A percentile compares a stretch with the other conserved stretches of the same genome.
Conservation (phyloP, 371 early-diverging fungal species). For the Batkoa obscura region DNA sequence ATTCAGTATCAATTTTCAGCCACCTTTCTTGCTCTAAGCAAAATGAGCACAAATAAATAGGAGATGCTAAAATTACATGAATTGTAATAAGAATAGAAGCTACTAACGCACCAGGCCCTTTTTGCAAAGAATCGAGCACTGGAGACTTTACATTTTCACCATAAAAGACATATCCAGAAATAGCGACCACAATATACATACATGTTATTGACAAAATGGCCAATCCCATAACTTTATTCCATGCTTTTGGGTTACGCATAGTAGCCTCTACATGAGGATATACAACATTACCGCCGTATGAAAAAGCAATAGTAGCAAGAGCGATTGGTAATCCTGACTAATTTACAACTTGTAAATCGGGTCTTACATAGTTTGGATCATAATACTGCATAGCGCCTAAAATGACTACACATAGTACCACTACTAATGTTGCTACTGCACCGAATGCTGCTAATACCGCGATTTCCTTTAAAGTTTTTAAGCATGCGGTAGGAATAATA, state of each 20-base stretch:
- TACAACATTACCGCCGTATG: conserved; percentile 60
- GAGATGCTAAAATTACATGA: conserved; percentile 68
- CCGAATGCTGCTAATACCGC: conserved; percentile 34
- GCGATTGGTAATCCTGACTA: conserved; percentile 34
- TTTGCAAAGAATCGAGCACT: conserved; percentile 46
- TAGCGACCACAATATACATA: conserved; percentile 55
- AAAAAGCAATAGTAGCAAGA: conserved; percentile 42
- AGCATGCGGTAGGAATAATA: conserved; percentile 40
- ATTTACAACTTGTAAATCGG: conserved; percentile 12
- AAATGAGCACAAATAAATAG: conserved; percentile 59
- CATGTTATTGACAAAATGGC: conserved; percentile 46
- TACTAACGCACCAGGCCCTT: conserved; percentile 36
- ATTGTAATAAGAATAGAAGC: conserved; percentile 47
- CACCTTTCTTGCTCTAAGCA: conserved; percentile 48
- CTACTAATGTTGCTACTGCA: conserved; percentile 25
- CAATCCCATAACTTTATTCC: conserved; percentile 39
- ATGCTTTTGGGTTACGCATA: conserved; percentile 54
- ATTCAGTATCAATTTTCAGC: conserved; percentile 13
- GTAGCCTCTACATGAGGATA: conserved; percentile 59
- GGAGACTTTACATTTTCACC: conserved; percentile 45
- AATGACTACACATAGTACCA: conserved; percentile 16
- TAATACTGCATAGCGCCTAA: background rate
- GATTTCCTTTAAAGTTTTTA: conserved; percentile 54
- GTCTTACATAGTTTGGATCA: conserved; percentile 6
- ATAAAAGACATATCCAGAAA: conserved; percentile 61